Evolutionary conservation across 805 yeast genomes (phyloP), one percentile per base, ranked within the genome.

Genomic region (Wickerhamiella domercqiae): DNA sequence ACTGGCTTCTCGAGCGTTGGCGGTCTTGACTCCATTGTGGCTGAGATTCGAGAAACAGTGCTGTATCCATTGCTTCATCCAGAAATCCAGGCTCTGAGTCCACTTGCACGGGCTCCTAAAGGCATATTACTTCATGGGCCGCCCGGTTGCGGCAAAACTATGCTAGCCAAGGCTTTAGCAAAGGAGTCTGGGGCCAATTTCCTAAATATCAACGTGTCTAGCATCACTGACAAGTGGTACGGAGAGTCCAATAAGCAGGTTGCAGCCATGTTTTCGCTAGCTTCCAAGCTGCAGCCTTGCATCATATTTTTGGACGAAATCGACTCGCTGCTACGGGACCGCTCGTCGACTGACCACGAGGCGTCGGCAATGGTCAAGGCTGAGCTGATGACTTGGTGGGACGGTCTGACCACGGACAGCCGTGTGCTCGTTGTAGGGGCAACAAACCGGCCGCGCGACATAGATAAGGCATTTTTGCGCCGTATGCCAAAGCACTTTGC

Each of bases 331-430:
- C 64, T 87, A 48, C 70, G 96, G 47, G 94, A 83, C 52, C 68
- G 98, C 44, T 69, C 77, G 15, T 69, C 82, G 1, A 64, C 67
- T 35, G 98, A 87, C 59, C 96, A 87, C 59, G 98, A 87, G 59
- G 84, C 82, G n/a, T 84, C 94, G 21, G 82, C 95, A 1, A 77
- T 78, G 70, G 64, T 87, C 44, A 87, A 87, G 59, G 94, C 97
- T 1, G 97, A 87, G 57, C 90, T 87, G 52, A 87, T 87, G 96
- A 83, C 95, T 0, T 62, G 87, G 36, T 87, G 97, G 97, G 98
- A 87, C 56, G 98, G 98, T 0, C 63, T 87, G 22, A 68, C 79
- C 7, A 71, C 75, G 41, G 32, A 43, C 3, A 41, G 43, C 7
- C 66, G 94, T 34, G 70, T 90, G 3, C 62, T 87, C 62, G 83